These are phyloP conservation scores for Tricholoma sp. DNA, from an alignment of 768 basidiomycete genomes.

Conservation along the genomic window DNA sequence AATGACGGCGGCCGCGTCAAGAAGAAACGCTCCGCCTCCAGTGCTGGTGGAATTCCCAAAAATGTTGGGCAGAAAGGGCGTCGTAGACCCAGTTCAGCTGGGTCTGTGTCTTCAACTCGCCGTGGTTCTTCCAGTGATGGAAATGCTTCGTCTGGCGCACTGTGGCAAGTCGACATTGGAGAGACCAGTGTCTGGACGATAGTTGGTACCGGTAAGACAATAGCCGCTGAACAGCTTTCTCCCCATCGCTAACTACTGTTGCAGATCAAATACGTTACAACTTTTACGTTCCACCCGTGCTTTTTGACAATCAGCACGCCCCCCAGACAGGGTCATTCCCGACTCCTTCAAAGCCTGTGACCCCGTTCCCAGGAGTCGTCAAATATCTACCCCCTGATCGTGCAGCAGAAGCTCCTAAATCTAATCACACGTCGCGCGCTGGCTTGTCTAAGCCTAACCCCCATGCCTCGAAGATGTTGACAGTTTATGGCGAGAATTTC, in stretches of 20 bases:
- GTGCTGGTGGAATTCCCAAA: conserved; percentile 55
- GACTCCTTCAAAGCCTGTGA: conserved; percentile 76
- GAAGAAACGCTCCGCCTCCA: conserved; percentile 78
- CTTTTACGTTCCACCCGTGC: conserved; percentile 83
- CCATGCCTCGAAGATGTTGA: conserved; percentile 75
- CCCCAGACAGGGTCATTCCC: conserved; percentile 70
- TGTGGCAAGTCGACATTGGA: conserved; percentile 89
- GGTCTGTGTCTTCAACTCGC: conserved; percentile 61
- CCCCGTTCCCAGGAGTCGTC: conserved; percentile 81
- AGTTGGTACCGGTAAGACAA: conserved; percentile 74
- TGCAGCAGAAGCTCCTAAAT: conserved; percentile 77
- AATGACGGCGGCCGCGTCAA: conserved; percentile 85
- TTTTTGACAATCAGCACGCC: conserved; percentile 78
- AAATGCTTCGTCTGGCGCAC: conserved; percentile 69
- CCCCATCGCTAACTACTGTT: conserved; percentile 5
- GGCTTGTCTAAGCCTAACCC: conserved; percentile 74
- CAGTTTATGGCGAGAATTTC: conserved; percentile 87
- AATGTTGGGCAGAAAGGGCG: conserved; percentile 49
- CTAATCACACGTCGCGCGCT: conserved; percentile 62
- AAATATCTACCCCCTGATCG: conserved; percentile 91
- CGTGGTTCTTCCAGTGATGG: conserved; percentile 64
- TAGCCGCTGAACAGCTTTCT: conserved; percentile 2
- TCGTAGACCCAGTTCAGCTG: conserved; percentile 73
- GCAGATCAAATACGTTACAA: conserved; percentile 89
- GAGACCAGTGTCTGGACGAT: conserved; percentile 95